Conservation (phyloP, 331 rosid species). For the Ulmus americana region DNA sequence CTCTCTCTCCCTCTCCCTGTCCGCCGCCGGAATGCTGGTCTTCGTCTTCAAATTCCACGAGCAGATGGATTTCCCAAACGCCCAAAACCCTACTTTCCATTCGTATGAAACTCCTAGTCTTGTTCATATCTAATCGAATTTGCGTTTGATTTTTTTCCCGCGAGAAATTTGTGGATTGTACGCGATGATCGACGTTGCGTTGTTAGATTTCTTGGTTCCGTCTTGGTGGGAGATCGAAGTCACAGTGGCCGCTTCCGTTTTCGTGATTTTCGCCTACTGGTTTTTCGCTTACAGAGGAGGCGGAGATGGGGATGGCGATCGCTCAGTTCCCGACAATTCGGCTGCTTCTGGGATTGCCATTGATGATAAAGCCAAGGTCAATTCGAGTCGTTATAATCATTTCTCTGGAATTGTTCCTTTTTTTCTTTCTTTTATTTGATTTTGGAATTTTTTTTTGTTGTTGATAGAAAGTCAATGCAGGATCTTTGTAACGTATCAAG, state of each 20-base stretch:
- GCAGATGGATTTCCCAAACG: constrained; percentile 34
- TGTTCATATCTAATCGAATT: constrained; percentile 16
- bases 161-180: not conserved
- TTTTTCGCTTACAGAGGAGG: constrained; percentile 45
- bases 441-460: constrained; percentile 4
- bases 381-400: not conserved
- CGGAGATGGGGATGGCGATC: constrained; percentile 35
- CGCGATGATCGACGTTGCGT: constrained; percentile 34
- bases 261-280: constrained; percentile 57
- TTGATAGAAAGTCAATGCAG: not conserved
- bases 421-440: not conserved
- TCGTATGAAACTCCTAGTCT: not conserved
- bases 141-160: not conserved
- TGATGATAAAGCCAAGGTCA: constrained; percentile 56
- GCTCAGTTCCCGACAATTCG: constrained; percentile 38
- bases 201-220: constrained; percentile 58
- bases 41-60: constrained; percentile 22
- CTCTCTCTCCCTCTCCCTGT: constrained; percentile 1
- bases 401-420: not conserved
- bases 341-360: constrained; percentile 25
- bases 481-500: not conserved
- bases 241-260: constrained; percentile 59
- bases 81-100: constrained; percentile 35
- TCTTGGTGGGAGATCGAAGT: constrained; percentile 86
- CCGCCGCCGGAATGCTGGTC: not conserved